Base-by-base conservation (phyloP, 73 alveolate genomes). In the Effrenium voratum region DNA sequence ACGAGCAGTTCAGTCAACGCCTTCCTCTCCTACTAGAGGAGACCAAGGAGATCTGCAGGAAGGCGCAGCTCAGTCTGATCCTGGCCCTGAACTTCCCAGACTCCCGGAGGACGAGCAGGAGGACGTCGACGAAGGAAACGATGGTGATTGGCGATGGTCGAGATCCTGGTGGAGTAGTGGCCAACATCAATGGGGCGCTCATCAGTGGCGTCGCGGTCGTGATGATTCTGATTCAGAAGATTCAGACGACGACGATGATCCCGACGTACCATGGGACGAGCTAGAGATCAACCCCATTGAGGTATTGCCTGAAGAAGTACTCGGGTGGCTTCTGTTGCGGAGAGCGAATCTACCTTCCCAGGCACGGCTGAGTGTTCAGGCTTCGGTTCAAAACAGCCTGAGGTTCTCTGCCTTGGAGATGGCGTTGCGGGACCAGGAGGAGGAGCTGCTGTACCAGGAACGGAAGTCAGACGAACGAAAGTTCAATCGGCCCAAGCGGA, bases 271-370 rank as follows among this genome's bases (percentile, higher is more conserved):
- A 63, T 80, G 91, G 91, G 91, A 80, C 3, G 50, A 10, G 13
- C 46, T 43, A 0, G 60, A 80, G 0, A 72, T 43, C 15, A 1
- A n/a, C 3, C 1, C 22, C n/a, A 40, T 55, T 0, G 45, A 44
- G 0, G 91, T 80, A 0, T 34, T 80, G 22, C 91, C 91, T 1
- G 36, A 32, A 6, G 91, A 80, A 38, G 73, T 45, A 38, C 36
- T 80, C 50, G 91, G 91, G 0, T 80, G 91, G 91, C 91, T 80
- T 6, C 49, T 80, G n/a, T 32, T 80, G 44, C 28, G 91, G 15
- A 0, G 91, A 0, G 73, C 91, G 0, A 55, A 55, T 13, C 5
- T 80, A 32, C 44, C 43, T 19, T 0, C 34, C 6, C 45, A n/a
- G 0, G 16, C 30, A 0, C 49, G 73, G 8, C 49, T 80, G 2